A percentile compares a stretch with the other conserved stretches of the same genome.
phyloP scores from a whole-genome alignment of 148 eudicot genomes.

The Simmondsia chinensis region DNA sequence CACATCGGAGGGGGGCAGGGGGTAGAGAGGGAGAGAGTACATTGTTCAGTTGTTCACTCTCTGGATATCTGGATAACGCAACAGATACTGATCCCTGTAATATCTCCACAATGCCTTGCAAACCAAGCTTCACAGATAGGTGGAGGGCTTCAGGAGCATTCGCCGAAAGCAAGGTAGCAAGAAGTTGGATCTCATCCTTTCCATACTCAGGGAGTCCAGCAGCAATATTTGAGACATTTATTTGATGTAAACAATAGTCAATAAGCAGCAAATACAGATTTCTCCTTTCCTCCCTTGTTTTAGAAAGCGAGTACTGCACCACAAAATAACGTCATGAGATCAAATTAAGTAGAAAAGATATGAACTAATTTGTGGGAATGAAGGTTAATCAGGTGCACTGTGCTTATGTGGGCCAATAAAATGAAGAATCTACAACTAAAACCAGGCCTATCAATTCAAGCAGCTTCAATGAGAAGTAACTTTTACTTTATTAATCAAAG shows the following conservation, averaged over 20 bases:
- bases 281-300: conserved; percentile 84
- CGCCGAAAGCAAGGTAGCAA: conserved; percentile 78
- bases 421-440: no score
- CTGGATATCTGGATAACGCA: conserved; percentile 69
- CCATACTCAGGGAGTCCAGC: conserved; percentile 67
- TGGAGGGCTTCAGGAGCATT: conserved; percentile 96
- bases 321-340: conserved; percentile 12
- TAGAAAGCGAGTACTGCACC: conserved; percentile 79
- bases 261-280: conserved; percentile 81
- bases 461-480: no score
- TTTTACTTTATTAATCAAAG: no score
- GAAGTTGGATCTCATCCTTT: conserved; percentile 71
- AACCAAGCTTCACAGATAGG: conserved; percentile 86
- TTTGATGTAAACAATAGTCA: conserved; percentile 78
- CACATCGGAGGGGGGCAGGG: not conserved
- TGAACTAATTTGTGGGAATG: not conserved
- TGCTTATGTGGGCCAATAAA: no score
- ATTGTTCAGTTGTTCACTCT: conserved; percentile 57
- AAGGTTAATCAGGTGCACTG: no score
- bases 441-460: no score
- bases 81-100: conserved; percentile 69
- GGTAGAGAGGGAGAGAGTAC: conserved; percentile 26
- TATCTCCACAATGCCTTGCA: conserved; percentile 78
- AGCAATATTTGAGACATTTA: conserved; percentile 54
- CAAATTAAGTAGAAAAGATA: not conserved